phyloP scores from a whole-genome alignment of 352 stramenopile genomes.

The Aphanomyces astaci region DNA sequence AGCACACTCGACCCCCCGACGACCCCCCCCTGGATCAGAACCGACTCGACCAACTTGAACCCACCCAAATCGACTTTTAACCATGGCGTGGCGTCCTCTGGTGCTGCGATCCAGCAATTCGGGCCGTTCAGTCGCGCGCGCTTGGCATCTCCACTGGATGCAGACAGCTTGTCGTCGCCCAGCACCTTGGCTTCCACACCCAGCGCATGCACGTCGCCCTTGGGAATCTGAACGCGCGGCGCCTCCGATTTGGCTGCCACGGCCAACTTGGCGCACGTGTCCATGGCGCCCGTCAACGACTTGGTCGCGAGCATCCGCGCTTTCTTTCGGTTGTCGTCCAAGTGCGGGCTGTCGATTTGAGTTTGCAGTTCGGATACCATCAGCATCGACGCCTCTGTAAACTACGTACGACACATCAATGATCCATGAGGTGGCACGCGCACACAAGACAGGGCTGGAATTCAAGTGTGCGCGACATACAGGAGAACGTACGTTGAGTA shows the following conservation, averaged over 20 bases:
- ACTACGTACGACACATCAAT: too few species aligned
- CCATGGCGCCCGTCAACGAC: background rate
- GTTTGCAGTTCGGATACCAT: conserved; percentile 12
- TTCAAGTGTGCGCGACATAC: too few species aligned
- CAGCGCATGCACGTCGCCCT: conserved; percentile 43
- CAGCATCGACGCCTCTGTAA: conserved; percentile 29
- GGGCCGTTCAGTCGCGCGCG: conserved; percentile 42
- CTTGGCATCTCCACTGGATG: conserved; percentile 62
- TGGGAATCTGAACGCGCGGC: conserved; percentile 30
- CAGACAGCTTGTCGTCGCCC: conserved; percentile 44
- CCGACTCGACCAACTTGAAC: conserved; percentile 50
- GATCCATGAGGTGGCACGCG: too few species aligned
- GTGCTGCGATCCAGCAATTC: conserved; percentile 52
- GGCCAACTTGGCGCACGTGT: conserved; percentile 6
- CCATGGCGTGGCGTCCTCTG: conserved; percentile 43
- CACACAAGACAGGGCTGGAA: too few species aligned
- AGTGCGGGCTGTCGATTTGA: conserved; percentile 7
- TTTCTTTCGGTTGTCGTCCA: conserved; percentile 17
- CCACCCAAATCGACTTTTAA: conserved; percentile 65
- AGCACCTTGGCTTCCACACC: conserved; percentile 56
- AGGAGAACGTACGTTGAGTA: conserved; percentile 49
- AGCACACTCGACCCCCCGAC: conserved; percentile 22
- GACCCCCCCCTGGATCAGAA: conserved; percentile 51
- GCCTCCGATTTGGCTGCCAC: background rate
- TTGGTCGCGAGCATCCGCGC: conserved; percentile 7